Evolutionary conservation across 129 eudicot genomes (phyloP).

Genomic region (Saposhnikovia divaricata): DNA sequence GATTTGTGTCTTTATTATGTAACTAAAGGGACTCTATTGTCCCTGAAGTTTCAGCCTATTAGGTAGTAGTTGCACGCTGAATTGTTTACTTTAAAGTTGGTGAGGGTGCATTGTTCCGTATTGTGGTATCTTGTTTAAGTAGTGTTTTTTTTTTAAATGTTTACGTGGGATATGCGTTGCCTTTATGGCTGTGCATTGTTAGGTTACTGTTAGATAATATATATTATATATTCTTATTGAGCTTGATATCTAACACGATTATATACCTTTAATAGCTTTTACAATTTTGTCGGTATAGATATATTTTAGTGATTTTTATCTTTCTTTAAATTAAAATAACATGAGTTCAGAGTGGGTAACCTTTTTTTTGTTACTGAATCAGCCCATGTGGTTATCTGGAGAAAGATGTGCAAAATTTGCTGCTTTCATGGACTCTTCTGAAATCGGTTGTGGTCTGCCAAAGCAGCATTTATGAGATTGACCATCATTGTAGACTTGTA

Average conservation of each 20-base stretch:
- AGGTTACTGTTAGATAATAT: neutral
- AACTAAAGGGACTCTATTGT: neutral
- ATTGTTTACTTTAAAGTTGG: neutral
- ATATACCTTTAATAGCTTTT: neutral
- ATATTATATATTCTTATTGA: neutral
- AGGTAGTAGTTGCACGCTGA: neutral
- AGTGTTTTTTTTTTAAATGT: too few relatives aligned
- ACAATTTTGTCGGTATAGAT: too few relatives aligned
- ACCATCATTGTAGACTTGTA: conserved; percentile 16
- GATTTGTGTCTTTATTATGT: neutral
- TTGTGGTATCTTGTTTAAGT: neutral
- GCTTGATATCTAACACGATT: neutral
- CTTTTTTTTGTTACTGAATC: conserved; percentile 40
- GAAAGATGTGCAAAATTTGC: conserved; percentile 47
- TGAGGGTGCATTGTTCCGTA: neutral
- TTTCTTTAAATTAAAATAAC: conserved; percentile 24
- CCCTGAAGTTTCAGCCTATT: neutral
- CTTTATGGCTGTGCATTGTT: neutral
- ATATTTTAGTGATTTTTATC: conserved; percentile 10
- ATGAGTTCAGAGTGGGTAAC: conserved; percentile 55
- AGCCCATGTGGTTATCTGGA: conserved; percentile 43
- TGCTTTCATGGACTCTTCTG: conserved; percentile 47
- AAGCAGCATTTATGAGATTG: conserved; percentile 20
- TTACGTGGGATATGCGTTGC: too few relatives aligned
- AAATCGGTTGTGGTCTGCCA: conserved; percentile 33